A percentile compares a stretch with the other conserved stretches of the same genome.
phyloP scores from a whole-genome alignment of 352 stramenopile species.

The Pythium scleroteichum region DNA sequence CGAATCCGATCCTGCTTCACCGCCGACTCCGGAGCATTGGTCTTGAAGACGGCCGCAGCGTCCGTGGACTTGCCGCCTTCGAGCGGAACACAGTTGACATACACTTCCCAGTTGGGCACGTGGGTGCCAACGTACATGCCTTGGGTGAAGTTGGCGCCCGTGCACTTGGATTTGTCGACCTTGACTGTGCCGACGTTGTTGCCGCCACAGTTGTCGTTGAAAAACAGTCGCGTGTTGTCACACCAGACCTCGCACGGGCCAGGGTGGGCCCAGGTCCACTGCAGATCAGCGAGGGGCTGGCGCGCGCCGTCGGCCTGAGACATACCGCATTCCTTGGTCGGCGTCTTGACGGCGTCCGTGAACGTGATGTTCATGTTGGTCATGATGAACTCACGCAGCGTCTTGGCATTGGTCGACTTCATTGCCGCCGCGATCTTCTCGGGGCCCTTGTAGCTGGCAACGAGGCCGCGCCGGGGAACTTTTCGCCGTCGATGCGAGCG shows the following conservation, averaged over 20 bases:
- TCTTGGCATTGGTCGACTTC: no score
- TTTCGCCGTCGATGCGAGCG: slow-evolving; percentile 1
- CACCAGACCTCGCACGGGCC: slow-evolving; percentile 2
- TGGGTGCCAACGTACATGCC: slow-evolving; percentile 20
- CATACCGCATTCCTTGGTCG: no score
- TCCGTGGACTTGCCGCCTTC: no score
- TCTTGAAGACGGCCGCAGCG: no score
- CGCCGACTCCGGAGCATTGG: no score
- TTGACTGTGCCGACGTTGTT: slow-evolving; percentile 14
- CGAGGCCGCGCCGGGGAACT: slow-evolving; percentile 1
- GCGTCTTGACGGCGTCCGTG: no score
- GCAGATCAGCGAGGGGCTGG: no score
- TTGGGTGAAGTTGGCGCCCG: slow-evolving; percentile 12
- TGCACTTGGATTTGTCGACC: slow-evolving; percentile 11
- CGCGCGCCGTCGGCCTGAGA: no score
- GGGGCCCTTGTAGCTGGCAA: slow-evolving; percentile 4
- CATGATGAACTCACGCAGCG: no score
- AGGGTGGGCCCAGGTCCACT: background rate
- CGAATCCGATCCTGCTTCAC: no score
- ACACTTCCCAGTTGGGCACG: slow-evolving; percentile 14
- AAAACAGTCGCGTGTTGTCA: slow-evolving; percentile 12
- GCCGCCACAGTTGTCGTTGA: slow-evolving; percentile 3
- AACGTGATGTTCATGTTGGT: no score
- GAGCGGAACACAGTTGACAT: background rate
- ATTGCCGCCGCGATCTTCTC: slow-evolving; percentile 3